Conservation (phyloP, 2,329 filamentous ascomycete genomes). For the Cyphellophora europaea region DNA sequence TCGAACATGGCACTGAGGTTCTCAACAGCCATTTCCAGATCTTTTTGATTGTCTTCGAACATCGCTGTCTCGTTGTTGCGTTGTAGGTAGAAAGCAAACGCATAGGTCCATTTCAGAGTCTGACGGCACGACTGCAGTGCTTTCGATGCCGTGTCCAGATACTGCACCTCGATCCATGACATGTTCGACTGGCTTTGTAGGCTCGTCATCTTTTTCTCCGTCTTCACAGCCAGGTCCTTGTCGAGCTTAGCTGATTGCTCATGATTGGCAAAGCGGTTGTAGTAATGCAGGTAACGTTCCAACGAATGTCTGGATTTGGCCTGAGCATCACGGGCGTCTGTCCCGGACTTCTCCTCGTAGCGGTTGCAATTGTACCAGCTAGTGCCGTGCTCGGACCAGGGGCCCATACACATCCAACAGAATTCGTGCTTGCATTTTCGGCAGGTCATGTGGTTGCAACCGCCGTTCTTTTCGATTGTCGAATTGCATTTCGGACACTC, state of each 20-base stretch:
- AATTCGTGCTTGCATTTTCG: conserved; percentile 94
- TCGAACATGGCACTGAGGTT: conserved; percentile 98
- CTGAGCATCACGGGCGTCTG: conserved; percentile 83
- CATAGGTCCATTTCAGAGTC: conserved; percentile 98
- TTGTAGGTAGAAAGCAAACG: conserved; percentile 94
- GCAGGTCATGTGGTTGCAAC: conserved; percentile 97
- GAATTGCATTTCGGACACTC: conserved; percentile 94
- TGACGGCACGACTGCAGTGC: conserved; percentile 94
- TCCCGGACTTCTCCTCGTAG: conserved; percentile 90
- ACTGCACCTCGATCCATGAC: conserved; percentile 99
- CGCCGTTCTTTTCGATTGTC: conserved; percentile 97
- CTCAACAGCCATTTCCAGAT: conserved; percentile 94
- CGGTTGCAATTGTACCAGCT: conserved; percentile 99
- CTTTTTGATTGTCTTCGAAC: conserved; percentile 98
- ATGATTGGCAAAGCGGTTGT: conserved; percentile 98
- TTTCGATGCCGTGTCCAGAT: conserved; percentile 85
- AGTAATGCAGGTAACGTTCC: conserved; percentile 97
- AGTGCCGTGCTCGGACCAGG: conserved; percentile 97
- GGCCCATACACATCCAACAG: conserved; percentile 99
- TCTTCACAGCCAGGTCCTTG: conserved; percentile 91
- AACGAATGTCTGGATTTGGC: conserved; percentile 82
- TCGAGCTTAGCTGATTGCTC: conserved; percentile 95
- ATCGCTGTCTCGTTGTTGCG: conserved; percentile 94
- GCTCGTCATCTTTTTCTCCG: conserved; percentile 98
- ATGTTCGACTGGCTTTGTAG: conserved; percentile 88